Conservation (phyloP, 192 early-diverging fungal genomes). For the Funneliformis geosporum region DNA sequence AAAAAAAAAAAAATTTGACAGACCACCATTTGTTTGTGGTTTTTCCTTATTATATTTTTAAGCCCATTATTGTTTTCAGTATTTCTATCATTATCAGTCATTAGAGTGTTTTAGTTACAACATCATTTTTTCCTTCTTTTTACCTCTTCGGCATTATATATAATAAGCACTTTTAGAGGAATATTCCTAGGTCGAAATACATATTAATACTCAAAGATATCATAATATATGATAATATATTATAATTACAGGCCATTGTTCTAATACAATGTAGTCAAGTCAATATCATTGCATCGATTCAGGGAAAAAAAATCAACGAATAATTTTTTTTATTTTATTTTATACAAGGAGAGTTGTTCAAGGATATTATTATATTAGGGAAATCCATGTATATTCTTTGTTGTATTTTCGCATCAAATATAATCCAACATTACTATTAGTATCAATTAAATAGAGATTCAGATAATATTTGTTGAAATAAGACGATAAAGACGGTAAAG, state of each 20-base stretch:
- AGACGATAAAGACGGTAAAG: background rate
- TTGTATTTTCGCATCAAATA: background rate
- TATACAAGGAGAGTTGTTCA: background rate
- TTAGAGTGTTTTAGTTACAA: background rate
- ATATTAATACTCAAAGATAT: background rate
- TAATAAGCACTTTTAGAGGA: background rate
- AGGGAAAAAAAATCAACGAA: background rate
- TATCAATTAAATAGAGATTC: background rate
- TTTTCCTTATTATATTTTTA: background rate
- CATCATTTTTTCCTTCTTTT: background rate
- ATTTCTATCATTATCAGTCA: no score
- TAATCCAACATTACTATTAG: background rate
- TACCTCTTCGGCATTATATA: background rate
- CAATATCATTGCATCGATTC: background rate
- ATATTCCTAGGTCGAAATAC: background rate
- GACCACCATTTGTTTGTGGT: background rate
- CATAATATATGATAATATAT: background rate
- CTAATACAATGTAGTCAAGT: background rate
- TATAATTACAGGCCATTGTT: background rate
- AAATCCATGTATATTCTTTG: background rate
- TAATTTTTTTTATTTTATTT: background rate
- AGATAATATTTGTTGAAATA: background rate
- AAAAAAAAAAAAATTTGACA: no score
- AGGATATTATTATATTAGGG: background rate
- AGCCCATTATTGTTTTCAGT: background rate